Evolutionary conservation across 306 rosid genomes (phyloP), one percentile per base, ranked within the genome.

Genomic region (Luffa aegyptiaca): DNA sequence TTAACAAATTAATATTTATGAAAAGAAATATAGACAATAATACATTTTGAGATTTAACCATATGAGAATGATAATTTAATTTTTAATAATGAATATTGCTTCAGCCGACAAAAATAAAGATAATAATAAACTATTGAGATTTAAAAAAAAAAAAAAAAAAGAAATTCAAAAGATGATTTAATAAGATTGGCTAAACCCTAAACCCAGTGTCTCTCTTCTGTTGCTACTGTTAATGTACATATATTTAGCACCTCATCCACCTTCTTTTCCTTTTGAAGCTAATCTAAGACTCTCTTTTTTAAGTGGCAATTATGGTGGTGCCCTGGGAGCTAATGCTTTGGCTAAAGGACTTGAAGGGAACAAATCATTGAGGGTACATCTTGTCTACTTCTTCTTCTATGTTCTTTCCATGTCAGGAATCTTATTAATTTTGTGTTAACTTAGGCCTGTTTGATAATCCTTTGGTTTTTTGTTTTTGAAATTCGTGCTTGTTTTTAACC

Each of bases 291-390:
- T 26, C 48, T 49, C 82, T 87, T 16, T 82, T 88, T 77, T 69
- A 37, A 95, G 99, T 87, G 97, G 97, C 87, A 95, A 95, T 85
- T 95, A 95, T 85, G 99, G 99, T 73, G 99, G 97, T 79, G 92
- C 99, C 37, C 84, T 95, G 91, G 99, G 99, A 85, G 96, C 91
- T 85, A 95, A 91, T 87, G 96, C 97, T 80, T 90, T 95, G 81
- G 90, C 97, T 82, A 93, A 90, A 84, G 99, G 96, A 86, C 89
- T 95, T 80, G 97, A 95, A 84, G 85, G 90, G 71, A 95, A 95
- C 93, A 95, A 93, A 83, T 91, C 97, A 64, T n/a, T 95, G 80
- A 86, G 89, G 97, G 99, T 95, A 89, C 77, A 2, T 36, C 48
- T 78, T 62, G 26, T 87, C 86, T 26, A 26, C 31, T 26, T 26